These are phyloP conservation scores for Cladorrhinum samala DNA, from an alignment of 495 filamentous ascomycete species.

Conservation along the genomic window DNA sequence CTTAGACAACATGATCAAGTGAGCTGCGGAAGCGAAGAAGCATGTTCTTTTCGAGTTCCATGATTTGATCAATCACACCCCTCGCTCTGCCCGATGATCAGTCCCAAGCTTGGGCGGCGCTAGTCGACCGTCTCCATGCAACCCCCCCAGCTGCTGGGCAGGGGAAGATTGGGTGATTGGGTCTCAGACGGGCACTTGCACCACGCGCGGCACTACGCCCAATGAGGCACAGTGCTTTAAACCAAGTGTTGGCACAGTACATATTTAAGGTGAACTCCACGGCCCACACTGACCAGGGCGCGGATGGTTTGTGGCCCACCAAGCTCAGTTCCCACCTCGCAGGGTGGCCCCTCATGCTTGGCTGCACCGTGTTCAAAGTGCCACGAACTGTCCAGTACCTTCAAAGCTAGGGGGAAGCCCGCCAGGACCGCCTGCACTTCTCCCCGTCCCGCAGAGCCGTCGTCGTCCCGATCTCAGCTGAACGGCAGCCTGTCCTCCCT, in stretches of 20 bases:
- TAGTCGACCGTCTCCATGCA: too few species aligned
- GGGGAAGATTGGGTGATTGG: not conserved
- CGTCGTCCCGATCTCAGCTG: conserved; percentile 9
- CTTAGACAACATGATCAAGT: too few species aligned
- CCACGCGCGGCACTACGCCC: too few species aligned
- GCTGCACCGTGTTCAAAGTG: not conserved
- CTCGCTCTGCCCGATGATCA: not conserved
- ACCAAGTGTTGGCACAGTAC: not conserved
- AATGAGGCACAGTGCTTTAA: not conserved
- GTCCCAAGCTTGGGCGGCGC: not conserved
- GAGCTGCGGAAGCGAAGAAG: not conserved
- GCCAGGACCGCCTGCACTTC: too few species aligned
- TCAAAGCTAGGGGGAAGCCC: too few species aligned
- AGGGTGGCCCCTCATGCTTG: too few species aligned
- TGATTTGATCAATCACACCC: not conserved
- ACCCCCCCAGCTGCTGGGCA: too few species aligned
- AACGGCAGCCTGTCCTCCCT: conserved; percentile 12
- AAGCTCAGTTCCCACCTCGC: too few species aligned
- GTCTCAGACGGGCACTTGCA: not conserved
- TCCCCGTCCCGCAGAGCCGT: conserved; percentile 1
- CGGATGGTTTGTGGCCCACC: too few species aligned
- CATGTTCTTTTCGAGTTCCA: not conserved
- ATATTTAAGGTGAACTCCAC: not conserved
- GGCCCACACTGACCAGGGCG: too few species aligned
- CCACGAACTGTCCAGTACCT: conserved; percentile 1